phyloP scores from a whole-genome alignment of 805 yeast genomes.

The Metschnikowia henanensis region DNA sequence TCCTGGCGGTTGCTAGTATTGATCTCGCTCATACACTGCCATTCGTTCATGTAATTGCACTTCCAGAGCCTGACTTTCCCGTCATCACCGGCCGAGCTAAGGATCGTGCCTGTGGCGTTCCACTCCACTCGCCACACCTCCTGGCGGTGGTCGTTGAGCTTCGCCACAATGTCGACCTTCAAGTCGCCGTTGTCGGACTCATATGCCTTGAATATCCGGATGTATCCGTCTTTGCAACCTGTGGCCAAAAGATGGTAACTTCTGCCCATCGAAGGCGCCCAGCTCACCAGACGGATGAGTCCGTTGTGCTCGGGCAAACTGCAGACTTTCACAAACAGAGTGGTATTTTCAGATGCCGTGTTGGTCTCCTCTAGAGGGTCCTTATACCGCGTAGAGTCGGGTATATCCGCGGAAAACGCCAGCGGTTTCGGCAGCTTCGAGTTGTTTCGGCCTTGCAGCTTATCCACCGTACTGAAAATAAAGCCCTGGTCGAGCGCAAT shows the following conservation, averaged over 20 bases:
- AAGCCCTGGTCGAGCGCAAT: slow-evolving; percentile 87
- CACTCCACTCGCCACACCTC: slow-evolving; percentile 97
- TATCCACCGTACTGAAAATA: slow-evolving; percentile 47
- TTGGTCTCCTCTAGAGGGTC: slow-evolving; percentile 2
- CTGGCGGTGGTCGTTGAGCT: slow-evolving; percentile 73
- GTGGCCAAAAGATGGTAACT: slow-evolving; percentile 88
- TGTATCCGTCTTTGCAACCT: slow-evolving; percentile 92
- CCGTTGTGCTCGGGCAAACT: slow-evolving; percentile 84
- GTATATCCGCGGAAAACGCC: slow-evolving; percentile 8
- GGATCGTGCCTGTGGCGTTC: slow-evolving; percentile 91
- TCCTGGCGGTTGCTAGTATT: slow-evolving; percentile 21
- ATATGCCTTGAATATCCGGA: slow-evolving; percentile 76
- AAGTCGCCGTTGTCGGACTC: slow-evolving; percentile 38
- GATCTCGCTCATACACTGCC: slow-evolving; percentile 85
- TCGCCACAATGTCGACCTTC: slow-evolving; percentile 60
- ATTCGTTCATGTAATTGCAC: slow-evolving; percentile 78
- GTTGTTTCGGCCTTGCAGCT: not conserved
- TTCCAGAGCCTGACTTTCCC: slow-evolving; percentile 93
- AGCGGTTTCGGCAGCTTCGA: not conserved
- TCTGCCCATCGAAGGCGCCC: slow-evolving; percentile 98
- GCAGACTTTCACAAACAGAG: slow-evolving; percentile 54
- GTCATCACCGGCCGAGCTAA: slow-evolving; percentile 95
- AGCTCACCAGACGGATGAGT: slow-evolving; percentile 80
- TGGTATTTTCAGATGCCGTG: slow-evolving; percentile 9
- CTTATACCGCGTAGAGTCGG: slow-evolving; percentile 7